Evolutionary conservation across 768 basidiomycete species (phyloP).

Genomic region (Termitomyces eurrhizus): DNA sequence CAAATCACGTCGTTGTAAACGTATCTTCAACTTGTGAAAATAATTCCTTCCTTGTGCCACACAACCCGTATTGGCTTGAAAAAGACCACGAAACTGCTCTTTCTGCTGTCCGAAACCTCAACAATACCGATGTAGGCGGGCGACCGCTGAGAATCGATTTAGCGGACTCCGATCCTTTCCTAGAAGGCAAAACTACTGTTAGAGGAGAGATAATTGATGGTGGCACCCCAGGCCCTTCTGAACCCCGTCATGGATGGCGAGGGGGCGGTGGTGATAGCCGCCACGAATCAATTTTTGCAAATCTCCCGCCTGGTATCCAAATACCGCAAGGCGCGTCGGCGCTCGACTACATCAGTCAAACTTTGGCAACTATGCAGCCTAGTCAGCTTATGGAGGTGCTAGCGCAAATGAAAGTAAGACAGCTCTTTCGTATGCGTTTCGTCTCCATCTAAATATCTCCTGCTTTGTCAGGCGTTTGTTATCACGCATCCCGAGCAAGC

Average conservation of each 20-base stretch:
- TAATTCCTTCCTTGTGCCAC: neutral
- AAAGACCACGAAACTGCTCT: constrained; percentile 93
- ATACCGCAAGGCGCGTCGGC: constrained; percentile 67
- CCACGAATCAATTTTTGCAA: constrained; percentile 54
- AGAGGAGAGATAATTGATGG: constrained; percentile 77
- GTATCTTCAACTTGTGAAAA: neutral
- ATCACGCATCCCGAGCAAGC: constrained; percentile 91
- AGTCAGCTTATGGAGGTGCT: constrained; percentile 88
- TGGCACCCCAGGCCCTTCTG: constrained; percentile 51
- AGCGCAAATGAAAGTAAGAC: constrained; percentile 95
- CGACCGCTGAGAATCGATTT: constrained; percentile 92
- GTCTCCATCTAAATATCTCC: constrained; percentile 4
- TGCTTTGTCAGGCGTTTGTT: constrained; percentile 71
- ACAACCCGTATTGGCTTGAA: constrained; percentile 11
- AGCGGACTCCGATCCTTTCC: constrained; percentile 89
- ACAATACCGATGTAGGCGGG: constrained; percentile 89
- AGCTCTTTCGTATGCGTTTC: constrained; percentile 7
- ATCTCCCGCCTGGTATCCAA: constrained; percentile 73
- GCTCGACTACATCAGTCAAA: constrained; percentile 82
- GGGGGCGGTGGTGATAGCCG: constrained; percentile 35
- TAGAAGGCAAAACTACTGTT: constrained; percentile 87
- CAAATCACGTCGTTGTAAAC: neutral
- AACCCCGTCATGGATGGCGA: constrained; percentile 51
- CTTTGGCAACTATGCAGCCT: constrained; percentile 79
- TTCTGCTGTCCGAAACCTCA: constrained; percentile 94